A percentile compares a stretch with the other conserved stretches of the same genome.
These are phyloP conservation scores for Globisporangium uncinulatum DNA, from an alignment of 352 stramenopile species.

Conservation along the genomic window DNA sequence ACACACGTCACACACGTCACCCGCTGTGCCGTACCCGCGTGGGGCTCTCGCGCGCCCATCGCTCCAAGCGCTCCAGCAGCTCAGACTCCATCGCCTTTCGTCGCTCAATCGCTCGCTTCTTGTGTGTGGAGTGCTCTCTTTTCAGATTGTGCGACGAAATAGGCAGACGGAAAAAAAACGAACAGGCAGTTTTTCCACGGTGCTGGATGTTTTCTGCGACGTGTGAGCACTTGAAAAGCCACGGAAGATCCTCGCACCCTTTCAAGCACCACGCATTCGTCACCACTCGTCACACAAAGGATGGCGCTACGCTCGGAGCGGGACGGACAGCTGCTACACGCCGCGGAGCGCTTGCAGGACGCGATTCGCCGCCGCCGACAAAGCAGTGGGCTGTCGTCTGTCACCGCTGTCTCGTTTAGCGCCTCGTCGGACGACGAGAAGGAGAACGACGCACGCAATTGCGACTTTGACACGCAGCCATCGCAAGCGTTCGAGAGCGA, in stretches of 20 bases:
- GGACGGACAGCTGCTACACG: conserved; percentile 28
- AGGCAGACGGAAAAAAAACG: too few relatives aligned
- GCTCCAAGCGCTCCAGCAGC: conserved; percentile 65
- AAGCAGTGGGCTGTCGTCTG: not conserved
- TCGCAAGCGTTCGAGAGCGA: not conserved
- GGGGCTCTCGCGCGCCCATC: conserved; percentile 70
- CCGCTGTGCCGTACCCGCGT: conserved; percentile 27
- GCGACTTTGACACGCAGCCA: not conserved
- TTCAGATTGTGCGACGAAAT: conserved; percentile 3
- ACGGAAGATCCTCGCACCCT: too few relatives aligned
- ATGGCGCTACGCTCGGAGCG: not conserved
- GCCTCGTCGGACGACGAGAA: not conserved
- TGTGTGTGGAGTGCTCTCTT: not conserved
- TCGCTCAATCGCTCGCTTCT: too few relatives aligned
- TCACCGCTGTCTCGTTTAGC: conserved; percentile 1
- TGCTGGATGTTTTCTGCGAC: not conserved
- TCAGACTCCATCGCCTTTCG: conserved; percentile 47
- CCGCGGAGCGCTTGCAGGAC: conserved; percentile 44
- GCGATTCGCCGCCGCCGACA: conserved; percentile 28
- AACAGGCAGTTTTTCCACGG: not conserved
- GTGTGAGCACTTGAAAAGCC: not conserved
- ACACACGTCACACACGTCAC: too few relatives aligned
- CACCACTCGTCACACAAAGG: not conserved
- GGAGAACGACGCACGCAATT: not conserved
- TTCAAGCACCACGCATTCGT: not conserved